Percentiles rank a stretch among this genome's conserved stretches.
These are phyloP conservation scores for Solanum paucissectum DNA, from an alignment of 257 asterid species.

Conservation along the genomic window DNA sequence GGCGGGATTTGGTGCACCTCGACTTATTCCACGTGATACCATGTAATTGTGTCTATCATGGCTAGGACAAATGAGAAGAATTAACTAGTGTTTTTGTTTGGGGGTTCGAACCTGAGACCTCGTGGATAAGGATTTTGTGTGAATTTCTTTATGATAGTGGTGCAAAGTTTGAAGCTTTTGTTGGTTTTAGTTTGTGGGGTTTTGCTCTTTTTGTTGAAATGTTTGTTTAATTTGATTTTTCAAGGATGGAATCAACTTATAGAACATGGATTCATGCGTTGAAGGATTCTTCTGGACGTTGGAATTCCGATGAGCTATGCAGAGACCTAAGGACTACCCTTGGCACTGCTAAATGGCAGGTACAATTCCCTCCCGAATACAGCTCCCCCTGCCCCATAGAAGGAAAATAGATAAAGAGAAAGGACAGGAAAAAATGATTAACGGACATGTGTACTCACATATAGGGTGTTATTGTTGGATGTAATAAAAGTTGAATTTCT, in stretches of 20 bases:
- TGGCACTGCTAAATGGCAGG: conserved; percentile 99
- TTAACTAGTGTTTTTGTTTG: not conserved
- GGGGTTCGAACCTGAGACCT: not conserved
- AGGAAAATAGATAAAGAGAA: not conserved
- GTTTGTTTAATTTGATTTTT: not conserved
- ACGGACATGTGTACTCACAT: not conserved
- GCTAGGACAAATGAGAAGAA: not conserved
- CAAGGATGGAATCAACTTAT: conserved; percentile 91
- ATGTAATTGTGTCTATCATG: not conserved
- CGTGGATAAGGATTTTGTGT: not conserved
- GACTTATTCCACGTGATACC: not conserved
- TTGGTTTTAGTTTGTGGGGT: not conserved
- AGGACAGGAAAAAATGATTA: not conserved
- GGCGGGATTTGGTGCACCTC: not conserved
- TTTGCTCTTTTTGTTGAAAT: not conserved
- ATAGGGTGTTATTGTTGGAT: not conserved
- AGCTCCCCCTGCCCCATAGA: not conserved
- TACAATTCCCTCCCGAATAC: not conserved
- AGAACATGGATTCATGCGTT: conserved; percentile 82
- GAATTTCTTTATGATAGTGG: not conserved
- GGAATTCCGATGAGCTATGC: conserved; percentile 66
- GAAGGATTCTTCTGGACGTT: conserved; percentile 45
- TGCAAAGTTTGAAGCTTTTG: not conserved
- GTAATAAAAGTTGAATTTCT: not conserved
- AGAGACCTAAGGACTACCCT: conserved; percentile 72